Conservation (phyloP, 2,329 filamentous ascomycete genomes). For the Ophiocordyceps polyrhachis-furcata region DNA sequence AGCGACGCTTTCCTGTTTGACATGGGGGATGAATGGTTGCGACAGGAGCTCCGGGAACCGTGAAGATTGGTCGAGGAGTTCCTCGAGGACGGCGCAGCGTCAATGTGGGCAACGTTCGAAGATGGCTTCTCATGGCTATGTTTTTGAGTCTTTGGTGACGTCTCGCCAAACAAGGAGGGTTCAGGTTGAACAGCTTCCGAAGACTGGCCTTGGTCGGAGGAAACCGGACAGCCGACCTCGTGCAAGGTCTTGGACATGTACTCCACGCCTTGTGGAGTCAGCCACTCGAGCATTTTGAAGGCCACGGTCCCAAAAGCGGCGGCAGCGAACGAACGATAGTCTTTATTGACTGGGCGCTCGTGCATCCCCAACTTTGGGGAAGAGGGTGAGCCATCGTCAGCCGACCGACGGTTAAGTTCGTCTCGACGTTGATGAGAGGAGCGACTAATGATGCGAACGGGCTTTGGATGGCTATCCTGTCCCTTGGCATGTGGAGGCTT, state of each 20-base stretch:
- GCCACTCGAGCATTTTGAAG: constrained; percentile 53
- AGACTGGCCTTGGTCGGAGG: background rate
- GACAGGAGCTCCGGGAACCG: constrained; percentile 6
- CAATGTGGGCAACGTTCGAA: constrained; percentile 1
- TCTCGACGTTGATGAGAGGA: background rate
- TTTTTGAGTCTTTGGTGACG: background rate
- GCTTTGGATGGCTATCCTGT: background rate
- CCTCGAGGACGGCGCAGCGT: constrained; percentile 2
- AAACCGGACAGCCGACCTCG: constrained; percentile 3
- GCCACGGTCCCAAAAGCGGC: constrained; percentile 47
- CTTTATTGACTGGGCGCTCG: constrained; percentile 30
- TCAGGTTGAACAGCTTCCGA: background rate
- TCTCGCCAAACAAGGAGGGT: background rate
- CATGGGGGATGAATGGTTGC: constrained; percentile 9
- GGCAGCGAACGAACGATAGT: constrained; percentile 41
- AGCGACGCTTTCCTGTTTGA: constrained; percentile 11
- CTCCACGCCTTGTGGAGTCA: constrained; percentile 39
- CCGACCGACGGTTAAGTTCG: background rate
- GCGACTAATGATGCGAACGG: background rate
- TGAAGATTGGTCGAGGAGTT: constrained; percentile 3
- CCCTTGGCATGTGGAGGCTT: background rate
- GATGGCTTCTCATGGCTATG: background rate
- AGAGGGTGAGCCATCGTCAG: background rate
- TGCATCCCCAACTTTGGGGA: constrained; percentile 17
- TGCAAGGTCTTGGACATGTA: constrained; percentile 23